Conservation (phyloP, 257 asterid species). For the Leptodermis oblonga region DNA sequence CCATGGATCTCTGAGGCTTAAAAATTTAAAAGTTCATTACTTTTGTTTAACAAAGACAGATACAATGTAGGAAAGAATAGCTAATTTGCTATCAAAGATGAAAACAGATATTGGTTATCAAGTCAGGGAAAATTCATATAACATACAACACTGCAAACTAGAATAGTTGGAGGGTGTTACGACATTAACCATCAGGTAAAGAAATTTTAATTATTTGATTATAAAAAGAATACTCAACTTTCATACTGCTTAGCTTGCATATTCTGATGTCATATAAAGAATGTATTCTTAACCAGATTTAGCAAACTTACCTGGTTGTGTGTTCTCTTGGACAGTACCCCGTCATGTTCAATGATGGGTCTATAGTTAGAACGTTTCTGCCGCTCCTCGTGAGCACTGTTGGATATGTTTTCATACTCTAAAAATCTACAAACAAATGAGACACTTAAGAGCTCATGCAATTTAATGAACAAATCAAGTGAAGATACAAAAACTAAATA, state of each 20-base stretch:
- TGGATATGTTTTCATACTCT: slow-evolving; percentile 62
- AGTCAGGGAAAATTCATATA: background rate
- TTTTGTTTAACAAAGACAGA: background rate
- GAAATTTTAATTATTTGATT: background rate
- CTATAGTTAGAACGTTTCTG: slow-evolving; percentile 57
- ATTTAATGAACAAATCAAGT: background rate
- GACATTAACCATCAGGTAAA: background rate
- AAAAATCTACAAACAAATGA: slow-evolving; percentile 37
- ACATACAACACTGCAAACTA: background rate
- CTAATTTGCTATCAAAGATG: background rate
- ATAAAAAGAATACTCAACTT: background rate
- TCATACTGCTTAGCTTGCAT: background rate
- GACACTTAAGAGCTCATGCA: slow-evolving; percentile 15
- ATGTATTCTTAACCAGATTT: background rate
- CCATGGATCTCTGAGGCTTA: background rate
- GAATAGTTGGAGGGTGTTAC: background rate
- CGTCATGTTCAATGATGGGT: slow-evolving; percentile 78
- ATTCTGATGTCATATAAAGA: background rate
- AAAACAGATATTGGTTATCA: background rate
- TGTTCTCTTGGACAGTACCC: slow-evolving; percentile 56
- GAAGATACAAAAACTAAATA: background rate
- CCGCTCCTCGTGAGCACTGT: slow-evolving; percentile 64
- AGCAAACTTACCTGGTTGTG: slow-evolving; percentile 52
- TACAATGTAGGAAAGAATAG: background rate
- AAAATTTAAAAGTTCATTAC: background rate